phyloP scores from a whole-genome alignment of 345 rosid species.

The Eucalyptus polyanthemos region DNA sequence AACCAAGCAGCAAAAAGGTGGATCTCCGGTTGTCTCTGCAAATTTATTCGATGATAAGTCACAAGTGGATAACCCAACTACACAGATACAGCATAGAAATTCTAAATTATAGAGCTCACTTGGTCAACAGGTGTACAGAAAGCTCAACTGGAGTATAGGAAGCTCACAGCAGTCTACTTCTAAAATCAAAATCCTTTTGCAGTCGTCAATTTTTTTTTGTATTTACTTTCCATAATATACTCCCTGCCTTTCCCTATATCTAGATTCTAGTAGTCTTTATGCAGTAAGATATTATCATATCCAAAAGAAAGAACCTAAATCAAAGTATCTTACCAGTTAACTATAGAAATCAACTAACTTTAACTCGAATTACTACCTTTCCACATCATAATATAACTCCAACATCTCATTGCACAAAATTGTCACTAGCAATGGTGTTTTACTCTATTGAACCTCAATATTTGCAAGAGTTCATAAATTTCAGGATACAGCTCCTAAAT shows the following conservation, averaged over 20 bases:
- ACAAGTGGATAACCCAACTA: background rate
- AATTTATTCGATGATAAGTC: background rate
- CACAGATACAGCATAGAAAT: background rate
- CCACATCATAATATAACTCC: background rate
- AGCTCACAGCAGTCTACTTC: background rate
- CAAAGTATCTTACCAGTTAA: background rate
- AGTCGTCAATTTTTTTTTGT: background rate
- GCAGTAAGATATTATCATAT: background rate
- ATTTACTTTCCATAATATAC: background rate
- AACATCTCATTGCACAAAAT: background rate
- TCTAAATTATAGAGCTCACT: background rate
- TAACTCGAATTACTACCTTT: background rate
- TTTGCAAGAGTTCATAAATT: background rate
- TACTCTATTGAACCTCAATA: background rate
- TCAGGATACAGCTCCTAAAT: background rate
- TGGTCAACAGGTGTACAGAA: background rate
- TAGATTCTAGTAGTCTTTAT: background rate
- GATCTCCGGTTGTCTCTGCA: constrained; percentile 88
- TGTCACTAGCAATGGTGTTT: background rate
- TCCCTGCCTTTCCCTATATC: background rate
- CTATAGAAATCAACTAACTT: background rate
- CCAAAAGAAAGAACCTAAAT: background rate
- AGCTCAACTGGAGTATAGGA: background rate
- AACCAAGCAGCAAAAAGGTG: constrained; percentile 87
- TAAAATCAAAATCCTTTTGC: background rate